Evolutionary conservation across 2,329 filamentous ascomycete genomes (phyloP).

Genomic region (Didymella lethalis): DNA sequence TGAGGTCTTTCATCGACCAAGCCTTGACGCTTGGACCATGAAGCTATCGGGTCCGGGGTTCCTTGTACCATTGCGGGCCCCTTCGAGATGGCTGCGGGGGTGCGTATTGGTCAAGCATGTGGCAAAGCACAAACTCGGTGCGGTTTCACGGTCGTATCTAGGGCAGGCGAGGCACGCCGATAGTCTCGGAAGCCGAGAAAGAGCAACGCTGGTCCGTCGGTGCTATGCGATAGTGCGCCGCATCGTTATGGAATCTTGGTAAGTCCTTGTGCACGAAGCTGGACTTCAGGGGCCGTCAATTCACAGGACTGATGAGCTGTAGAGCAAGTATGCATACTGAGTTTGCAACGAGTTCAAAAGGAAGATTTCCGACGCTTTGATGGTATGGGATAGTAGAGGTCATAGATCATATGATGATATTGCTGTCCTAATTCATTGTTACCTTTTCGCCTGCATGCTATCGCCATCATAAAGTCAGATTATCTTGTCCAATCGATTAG

Average conservation of each 20-base stretch:
- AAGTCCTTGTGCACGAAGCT: not conserved
- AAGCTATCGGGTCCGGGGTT: slow-evolving; percentile 15
- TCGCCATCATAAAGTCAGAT: slow-evolving; percentile 9
- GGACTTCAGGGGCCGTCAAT: not conserved
- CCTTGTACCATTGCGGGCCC: slow-evolving; percentile 4
- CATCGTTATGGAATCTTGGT: not conserved
- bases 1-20: slow-evolving; percentile 1
- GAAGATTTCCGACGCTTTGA: not conserved
- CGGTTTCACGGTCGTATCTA: slow-evolving; percentile 10
- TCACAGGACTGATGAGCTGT: not conserved
- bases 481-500: not conserved
- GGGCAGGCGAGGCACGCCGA: not conserved
- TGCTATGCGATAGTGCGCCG: not conserved
- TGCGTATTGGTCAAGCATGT: not conserved
- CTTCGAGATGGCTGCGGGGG: not conserved
- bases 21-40: slow-evolving; percentile 7
- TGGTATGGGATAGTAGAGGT: not conserved
- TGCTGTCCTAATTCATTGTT: slow-evolving; percentile 1
- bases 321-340: not conserved
- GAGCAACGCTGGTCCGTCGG: not conserved
- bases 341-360: too few species aligned
- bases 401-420: not conserved
- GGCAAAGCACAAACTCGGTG: slow-evolving; percentile 7
- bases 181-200: slow-evolving; percentile 1
- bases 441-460: not conserved